A percentile compares a stretch with the other conserved stretches of the same genome.
phyloP scores from a whole-genome alignment of 1,284 basidiomycete species.

The Trichosporon sp. region DNA sequence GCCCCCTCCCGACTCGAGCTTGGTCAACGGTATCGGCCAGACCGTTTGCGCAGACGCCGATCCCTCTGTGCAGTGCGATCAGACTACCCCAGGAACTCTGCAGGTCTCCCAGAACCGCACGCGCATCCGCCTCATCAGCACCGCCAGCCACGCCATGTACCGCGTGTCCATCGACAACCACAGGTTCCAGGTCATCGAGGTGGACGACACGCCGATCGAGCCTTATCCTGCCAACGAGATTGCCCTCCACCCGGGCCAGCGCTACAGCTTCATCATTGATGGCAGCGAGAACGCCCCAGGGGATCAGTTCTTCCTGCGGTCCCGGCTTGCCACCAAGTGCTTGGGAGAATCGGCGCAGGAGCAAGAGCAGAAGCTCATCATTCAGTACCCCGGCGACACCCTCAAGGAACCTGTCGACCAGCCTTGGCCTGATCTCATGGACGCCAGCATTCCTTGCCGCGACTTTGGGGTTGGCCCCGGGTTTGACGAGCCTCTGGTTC shows the following conservation, averaged over 20 bases:
- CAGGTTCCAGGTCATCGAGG: slow-evolving; percentile 30
- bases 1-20: slow-evolving; percentile 20
- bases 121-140: slow-evolving; percentile 28
- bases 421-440: slow-evolving; percentile 4
- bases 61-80: not conserved
- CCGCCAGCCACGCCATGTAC: slow-evolving; percentile 14
- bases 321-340: not conserved
- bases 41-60: not conserved
- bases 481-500: not conserved
- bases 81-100: not conserved
- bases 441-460: slow-evolving; percentile 6
- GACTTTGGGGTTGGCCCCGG: slow-evolving; percentile 24
- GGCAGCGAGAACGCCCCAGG: slow-evolving; percentile 28
- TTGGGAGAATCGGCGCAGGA: not conserved
- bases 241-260: slow-evolving; percentile 28
- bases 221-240: slow-evolving; percentile 27
- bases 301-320: slow-evolving; percentile 38
- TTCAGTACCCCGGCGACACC: slow-evolving; percentile 7
- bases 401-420: not conserved
- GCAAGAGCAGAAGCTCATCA: not conserved
- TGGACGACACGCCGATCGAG: slow-evolving; percentile 27
- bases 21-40: slow-evolving; percentile 32
- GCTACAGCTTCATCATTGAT: slow-evolving; percentile 39
- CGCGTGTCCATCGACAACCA: slow-evolving; percentile 32
- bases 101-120: slow-evolving; percentile 1